Evolutionary conservation across 768 basidiomycete genomes (phyloP), one percentile per base, ranked within the genome.

Genomic region (Lepiota venenata): DNA sequence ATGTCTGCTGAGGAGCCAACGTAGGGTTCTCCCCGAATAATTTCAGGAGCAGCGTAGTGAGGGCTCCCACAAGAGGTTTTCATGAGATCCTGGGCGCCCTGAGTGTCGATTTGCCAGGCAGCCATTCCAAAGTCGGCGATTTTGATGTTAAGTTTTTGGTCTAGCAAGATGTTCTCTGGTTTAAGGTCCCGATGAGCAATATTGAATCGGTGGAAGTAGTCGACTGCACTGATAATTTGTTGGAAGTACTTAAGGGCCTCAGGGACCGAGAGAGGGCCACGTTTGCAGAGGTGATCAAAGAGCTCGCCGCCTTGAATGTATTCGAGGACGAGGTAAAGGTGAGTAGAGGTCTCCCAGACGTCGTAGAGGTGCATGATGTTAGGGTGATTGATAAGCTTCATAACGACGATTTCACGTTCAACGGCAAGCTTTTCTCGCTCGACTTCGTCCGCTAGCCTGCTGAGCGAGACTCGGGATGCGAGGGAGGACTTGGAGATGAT

Each of bases 121-220:
- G 94, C 93, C 91, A 97, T 94, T n/a, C 95, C 94, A 66, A 97
- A 95, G 71, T 98, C 95, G 2, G 91, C 93, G 32, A 98, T 85
- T 66, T 96, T 98, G 81, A 98, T 86, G 61, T 93, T 93, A 58
- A 79, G 82, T 62, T 91, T 74, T 37, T 80, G 75, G 73, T 93
- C 91, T 46, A 96, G 82, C 48, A 98, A 77, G 27, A 98, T 76
- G 65, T 97, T 98, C 68, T 97, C 95, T 1, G 91, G 93, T 65
- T 98, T 96, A 48, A 98, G 76, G 70, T 98, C 95, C 36, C 95
- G 85, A 65, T 97, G 95, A 21, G 89, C 89, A 65, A 98, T 89
- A 63, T 93, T 92, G 74, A 94, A 91, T n/a, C 85, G 81, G 69
- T 96, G 93, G 57, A 92, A 95, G 66, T 95, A 96, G 68, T 93